Evolutionary conservation across 2,329 filamentous ascomycete species (phyloP), one percentile per base, ranked within the genome.

Genomic region (Ceratocystis smalleyi): DNA sequence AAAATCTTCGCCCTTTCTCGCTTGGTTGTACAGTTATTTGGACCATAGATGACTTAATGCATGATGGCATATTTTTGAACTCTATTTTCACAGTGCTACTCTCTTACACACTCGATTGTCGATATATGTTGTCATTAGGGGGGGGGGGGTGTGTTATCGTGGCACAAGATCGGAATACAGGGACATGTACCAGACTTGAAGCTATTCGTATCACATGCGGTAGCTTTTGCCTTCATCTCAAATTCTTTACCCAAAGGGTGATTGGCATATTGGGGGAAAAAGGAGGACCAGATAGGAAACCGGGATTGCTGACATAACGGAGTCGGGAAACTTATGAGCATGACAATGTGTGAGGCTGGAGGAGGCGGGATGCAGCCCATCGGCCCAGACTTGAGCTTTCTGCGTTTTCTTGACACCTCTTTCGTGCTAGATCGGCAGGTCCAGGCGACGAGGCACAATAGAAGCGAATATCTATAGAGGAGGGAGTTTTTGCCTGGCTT

Each of bases 11-110:
- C 17, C 55, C 24, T 63, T 64, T 27, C 19, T 62, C 43, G 8
- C 35, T 19, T 32, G 62, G 51, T 57, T 24, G 51, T 57, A 57
- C 51, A 19, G 27, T 57, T 35, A 27, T 32, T 57, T 57, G 51
- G 51, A 57, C 51, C 51, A 57, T 57, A 57, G 51, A 57, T 57
- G 51, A 57, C 27, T 57, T 57, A 57, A 57, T 24, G 51, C 51
- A 57, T 57, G 51, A 57, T 57, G 51, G 51, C 51, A n/a, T 12
- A 17, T 51, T 57, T 57, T 30, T 32, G 15, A 17, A 32, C 51
- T 5, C 2, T 32, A 19, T 30, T 35, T 57, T 12, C 51, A 30
- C 22, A n/a, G 3, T 30, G 12, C 17, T 15, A 54, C 19, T 7
- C 43, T n/a, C n/a, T 24, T 24, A 7, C 6, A 54, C 19, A 27